Evolutionary conservation across 441 rosid species (phyloP), one percentile per base, ranked within the genome.

Genomic region (Aquilaria agallochum): DNA sequence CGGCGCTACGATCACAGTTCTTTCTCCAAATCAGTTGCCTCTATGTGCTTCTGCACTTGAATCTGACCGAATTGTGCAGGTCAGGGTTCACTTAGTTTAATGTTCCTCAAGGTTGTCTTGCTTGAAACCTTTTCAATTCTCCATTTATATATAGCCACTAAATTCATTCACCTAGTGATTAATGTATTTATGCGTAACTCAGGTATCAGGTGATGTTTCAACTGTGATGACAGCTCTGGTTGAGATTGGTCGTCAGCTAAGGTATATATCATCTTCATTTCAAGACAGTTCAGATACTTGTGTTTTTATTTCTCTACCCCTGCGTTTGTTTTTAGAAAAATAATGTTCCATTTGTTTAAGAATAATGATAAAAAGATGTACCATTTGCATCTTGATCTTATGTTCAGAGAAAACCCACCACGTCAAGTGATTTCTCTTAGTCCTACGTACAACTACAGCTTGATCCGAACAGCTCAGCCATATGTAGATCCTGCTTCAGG

Each of bases 11-110:
- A 81, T 86, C 20, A 68, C 83, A 2, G 73, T 86, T 56, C 78
- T 86, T 58, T 80, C 89, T 56, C 87, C 87, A 0, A 81, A 76
- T 68, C 92, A 86, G 74, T 68, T 84, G 73, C 90, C 90, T 42
- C 70, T 80, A 3, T 82, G 90, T 64, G 92, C 88, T n/a, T 86
- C 89, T 56, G 88, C 92, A 50, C 72, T 60, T 71, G 89, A 86
- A 75, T 84, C 87, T 62, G 90, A 86, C 72, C 67, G 89, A 48
- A 79, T 86, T 44, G 86, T 83, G 51, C 89, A 83, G 86, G 89
- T 80, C 70, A 30, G 56, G 20, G 42, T 32, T 63, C 10, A 11
- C 14, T 13, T 52, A 15, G 51, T 42, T 20, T 20, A 62, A 31
- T 40, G 9, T 40, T 7, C 10, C 9, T 40, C 7, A 40, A 40